Conservation (phyloP, 2,329 filamentous ascomycete genomes). For the Botrytis squamosa region DNA sequence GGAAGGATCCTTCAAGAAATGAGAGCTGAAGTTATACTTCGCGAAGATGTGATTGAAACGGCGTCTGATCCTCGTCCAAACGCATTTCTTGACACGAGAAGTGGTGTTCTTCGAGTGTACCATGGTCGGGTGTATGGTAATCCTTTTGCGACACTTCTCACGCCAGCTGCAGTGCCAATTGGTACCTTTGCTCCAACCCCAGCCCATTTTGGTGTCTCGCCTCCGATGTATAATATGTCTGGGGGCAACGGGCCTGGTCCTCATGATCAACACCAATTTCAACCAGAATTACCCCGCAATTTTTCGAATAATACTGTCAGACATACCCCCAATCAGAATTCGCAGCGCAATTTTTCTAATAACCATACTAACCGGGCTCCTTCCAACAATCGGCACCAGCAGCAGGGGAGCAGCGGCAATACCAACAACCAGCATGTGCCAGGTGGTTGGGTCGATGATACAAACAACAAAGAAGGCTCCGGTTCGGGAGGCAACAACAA, state of each 20-base stretch:
- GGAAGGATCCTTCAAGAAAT: conserved; percentile 4
- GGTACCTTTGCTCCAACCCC: conserved; percentile 39
- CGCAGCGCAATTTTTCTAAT: conserved; percentile 4
- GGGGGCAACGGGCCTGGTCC: not conserved
- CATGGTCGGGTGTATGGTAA: conserved; percentile 57
- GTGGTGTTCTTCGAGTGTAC: conserved; percentile 55
- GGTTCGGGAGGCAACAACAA: not conserved
- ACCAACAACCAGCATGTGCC: conserved; percentile 22
- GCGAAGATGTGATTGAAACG: conserved; percentile 55
- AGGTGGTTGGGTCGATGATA: conserved; percentile 24
- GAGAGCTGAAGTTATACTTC: conserved; percentile 23
- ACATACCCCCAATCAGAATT: conserved; percentile 5
- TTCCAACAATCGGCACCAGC: not conserved
- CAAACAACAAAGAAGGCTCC: conserved; percentile 12
- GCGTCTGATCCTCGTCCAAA: conserved; percentile 56
- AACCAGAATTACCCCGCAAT: not conserved
- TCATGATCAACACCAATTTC: conserved; percentile 10
- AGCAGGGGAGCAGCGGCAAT: not conserved
- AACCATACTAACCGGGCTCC: not conserved
- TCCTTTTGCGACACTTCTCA: conserved; percentile 49
- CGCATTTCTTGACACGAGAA: conserved; percentile 55
- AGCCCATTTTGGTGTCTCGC: conserved; percentile 38
- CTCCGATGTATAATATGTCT: conserved; percentile 14
- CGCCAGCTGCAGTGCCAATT: conserved; percentile 42
- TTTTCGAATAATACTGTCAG: not conserved